phyloP scores from a whole-genome alignment of 1,139 yeast genomes.

The Geotrichum phurueaensis region DNA sequence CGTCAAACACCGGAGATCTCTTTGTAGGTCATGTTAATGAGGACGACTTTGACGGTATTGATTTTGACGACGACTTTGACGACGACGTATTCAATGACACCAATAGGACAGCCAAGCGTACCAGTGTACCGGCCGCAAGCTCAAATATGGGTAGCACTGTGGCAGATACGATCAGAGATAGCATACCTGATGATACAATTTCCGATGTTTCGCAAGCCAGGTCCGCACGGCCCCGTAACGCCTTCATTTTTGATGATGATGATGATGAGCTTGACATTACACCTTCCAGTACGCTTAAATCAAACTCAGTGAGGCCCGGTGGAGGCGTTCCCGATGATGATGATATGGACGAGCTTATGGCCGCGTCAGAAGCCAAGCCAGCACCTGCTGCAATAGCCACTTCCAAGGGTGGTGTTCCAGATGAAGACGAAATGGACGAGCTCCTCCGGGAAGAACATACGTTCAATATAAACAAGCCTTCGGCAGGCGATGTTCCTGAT shows the following conservation, averaged over 20 bases:
- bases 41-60: neutral
- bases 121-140: neutral
- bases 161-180: neutral
- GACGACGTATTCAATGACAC: neutral
- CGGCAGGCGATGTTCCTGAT: neutral
- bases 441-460: neutral
- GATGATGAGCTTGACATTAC: constrained; percentile 11
- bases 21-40: neutral
- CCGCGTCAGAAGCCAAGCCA: neutral
- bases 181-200: neutral
- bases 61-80: neutral
- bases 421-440: neutral
- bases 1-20: neutral
- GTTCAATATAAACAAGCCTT: neutral
- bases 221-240: constrained; percentile 4
- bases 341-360: neutral
- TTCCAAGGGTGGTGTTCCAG: neutral
- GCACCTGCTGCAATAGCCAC: neutral
- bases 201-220: neutral
- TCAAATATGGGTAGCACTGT: neutral
- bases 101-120: neutral
- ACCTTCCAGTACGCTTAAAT: neutral
- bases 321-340: neutral
- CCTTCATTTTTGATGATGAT: constrained; percentile 9
- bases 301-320: neutral